Conservation (phyloP, 2,329 filamentous ascomycete genomes). For the Lecanosticta acicola region DNA sequence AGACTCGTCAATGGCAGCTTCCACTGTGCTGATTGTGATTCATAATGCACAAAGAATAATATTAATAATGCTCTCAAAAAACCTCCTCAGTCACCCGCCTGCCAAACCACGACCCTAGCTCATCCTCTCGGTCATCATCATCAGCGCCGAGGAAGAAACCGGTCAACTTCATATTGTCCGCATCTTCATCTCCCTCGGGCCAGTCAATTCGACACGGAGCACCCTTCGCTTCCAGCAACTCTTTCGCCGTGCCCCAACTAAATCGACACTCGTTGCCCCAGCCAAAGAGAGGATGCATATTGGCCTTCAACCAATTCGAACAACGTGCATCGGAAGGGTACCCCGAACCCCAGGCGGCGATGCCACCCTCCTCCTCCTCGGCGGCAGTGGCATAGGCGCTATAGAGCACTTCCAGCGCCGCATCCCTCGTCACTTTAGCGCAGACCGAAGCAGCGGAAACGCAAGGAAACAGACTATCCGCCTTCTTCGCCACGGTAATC, state of each 20-base stretch:
- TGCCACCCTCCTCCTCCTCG: conserved; percentile 24
- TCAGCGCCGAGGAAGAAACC: conserved; percentile 60
- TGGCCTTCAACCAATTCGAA: conserved; percentile 70
- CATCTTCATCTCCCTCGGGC: conserved; percentile 67
- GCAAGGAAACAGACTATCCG: conserved; percentile 84
- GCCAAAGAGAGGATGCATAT: conserved; percentile 90
- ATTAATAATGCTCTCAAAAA: no score
- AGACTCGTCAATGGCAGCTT: no score
- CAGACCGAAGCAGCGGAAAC: conserved; percentile 92
- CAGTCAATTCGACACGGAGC: conserved; percentile 70
- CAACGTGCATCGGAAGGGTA: conserved; percentile 86
- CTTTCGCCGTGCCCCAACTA: conserved; percentile 92
- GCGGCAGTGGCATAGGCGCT: conserved; percentile 43
- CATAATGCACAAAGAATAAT: no score
- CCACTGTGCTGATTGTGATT: no score
- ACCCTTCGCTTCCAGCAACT: conserved; percentile 75
- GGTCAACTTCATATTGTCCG: conserved; percentile 62
- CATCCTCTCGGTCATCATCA: conserved; percentile 50
- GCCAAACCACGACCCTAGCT: conserved; percentile 79
- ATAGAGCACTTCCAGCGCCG: conserved; percentile 75
- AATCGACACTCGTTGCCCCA: conserved; percentile 93
- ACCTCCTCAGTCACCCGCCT: conserved; percentile 62
- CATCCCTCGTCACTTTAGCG: conserved; percentile 92
- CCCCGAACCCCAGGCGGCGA: conserved; percentile 75
- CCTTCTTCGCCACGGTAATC: conserved; percentile 60